These are phyloP conservation scores for Pseudocercospora macadamiae DNA, from an alignment of 2,329 filamentous ascomycete genomes.

Conservation along the genomic window DNA sequence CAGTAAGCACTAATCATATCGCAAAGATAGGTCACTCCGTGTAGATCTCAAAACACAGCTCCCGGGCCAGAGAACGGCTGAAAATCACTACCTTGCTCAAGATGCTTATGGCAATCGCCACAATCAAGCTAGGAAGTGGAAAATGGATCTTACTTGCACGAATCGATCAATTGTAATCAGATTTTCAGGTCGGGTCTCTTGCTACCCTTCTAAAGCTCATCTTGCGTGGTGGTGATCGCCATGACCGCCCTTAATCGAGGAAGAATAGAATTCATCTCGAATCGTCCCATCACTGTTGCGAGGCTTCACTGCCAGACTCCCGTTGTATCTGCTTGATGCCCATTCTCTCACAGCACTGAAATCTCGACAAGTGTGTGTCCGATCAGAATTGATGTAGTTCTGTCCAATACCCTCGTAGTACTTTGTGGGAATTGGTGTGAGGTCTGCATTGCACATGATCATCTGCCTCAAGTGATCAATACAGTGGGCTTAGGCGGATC, in stretches of 20 bases:
- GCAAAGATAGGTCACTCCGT: neutral
- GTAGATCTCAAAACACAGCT: neutral
- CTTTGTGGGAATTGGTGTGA: slow-evolving; percentile 1
- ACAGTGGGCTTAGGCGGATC: slow-evolving; percentile 3
- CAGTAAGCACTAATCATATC: neutral
- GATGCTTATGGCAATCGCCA: neutral
- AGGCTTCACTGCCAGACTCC: neutral
- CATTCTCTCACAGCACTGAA: neutral
- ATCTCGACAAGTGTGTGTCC: neutral
- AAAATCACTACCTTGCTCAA: neutral
- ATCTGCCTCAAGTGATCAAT: slow-evolving; percentile 15
- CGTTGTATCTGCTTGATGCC: neutral
- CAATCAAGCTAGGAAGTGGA: neutral
- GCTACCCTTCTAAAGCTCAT: neutral
- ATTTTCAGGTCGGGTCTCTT: neutral
- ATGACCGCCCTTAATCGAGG: neutral
- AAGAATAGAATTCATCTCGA: neutral
- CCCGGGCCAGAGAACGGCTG: neutral
- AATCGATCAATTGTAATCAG: neutral
- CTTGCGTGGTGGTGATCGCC: neutral
- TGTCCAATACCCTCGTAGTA: neutral
- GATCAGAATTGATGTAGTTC: neutral
- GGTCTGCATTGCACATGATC: slow-evolving; percentile 14
- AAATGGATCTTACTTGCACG: neutral
- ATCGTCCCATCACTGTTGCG: neutral